Evolutionary conservation across 495 filamentous ascomycete species (phyloP).

Genomic region (Physcia stellaris): DNA sequence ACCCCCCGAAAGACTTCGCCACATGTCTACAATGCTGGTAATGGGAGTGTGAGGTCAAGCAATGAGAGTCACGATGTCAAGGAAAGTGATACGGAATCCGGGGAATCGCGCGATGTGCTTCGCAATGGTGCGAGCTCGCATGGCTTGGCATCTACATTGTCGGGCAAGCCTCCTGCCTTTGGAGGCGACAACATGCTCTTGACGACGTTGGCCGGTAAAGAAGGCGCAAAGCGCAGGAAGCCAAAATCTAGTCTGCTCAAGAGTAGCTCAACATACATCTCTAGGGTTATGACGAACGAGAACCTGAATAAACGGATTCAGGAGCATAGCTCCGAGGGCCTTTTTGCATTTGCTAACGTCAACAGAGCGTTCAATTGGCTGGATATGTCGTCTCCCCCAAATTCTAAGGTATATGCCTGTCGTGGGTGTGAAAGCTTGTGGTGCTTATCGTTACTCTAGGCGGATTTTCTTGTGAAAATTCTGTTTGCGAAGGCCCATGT

Average conservation of each 20-base stretch:
- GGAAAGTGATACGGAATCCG: slow-evolving; percentile 46
- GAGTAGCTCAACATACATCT: slow-evolving; percentile 95
- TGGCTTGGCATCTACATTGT: slow-evolving; percentile 13
- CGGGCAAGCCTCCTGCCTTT: slow-evolving; percentile 44
- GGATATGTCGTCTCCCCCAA: slow-evolving; percentile 41
- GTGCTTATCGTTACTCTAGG: slow-evolving; percentile 26
- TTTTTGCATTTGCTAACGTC: slow-evolving; percentile 88
- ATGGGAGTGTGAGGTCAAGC: slow-evolving; percentile 28
- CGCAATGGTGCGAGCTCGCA: slow-evolving; percentile 21
- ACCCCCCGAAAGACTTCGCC: slow-evolving; percentile 45
- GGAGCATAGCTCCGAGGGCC: slow-evolving; percentile 62
- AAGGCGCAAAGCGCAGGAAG: slow-evolving; percentile 66
- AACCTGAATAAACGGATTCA: slow-evolving; percentile 58
- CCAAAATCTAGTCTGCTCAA: slow-evolving; percentile 96
- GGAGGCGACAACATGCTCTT: slow-evolving; percentile 78
- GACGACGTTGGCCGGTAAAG: slow-evolving; percentile 42
- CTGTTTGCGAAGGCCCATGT: slow-evolving; percentile 93
- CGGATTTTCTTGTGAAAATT: slow-evolving; percentile 86
- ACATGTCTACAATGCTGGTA: slow-evolving; percentile 36
- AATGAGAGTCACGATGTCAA: slow-evolving; percentile 25
- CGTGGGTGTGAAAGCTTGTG: neutral
- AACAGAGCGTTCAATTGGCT: slow-evolving; percentile 87
- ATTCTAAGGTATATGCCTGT: slow-evolving; percentile 32
- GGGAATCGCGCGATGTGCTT: slow-evolving; percentile 43
- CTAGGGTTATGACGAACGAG: slow-evolving; percentile 86